A percentile compares a stretch with the other conserved stretches of the same genome.
Evolutionary conservation across 192 early-diverging fungal species (phyloP).

Genomic region (Podila minutissima): DNA sequence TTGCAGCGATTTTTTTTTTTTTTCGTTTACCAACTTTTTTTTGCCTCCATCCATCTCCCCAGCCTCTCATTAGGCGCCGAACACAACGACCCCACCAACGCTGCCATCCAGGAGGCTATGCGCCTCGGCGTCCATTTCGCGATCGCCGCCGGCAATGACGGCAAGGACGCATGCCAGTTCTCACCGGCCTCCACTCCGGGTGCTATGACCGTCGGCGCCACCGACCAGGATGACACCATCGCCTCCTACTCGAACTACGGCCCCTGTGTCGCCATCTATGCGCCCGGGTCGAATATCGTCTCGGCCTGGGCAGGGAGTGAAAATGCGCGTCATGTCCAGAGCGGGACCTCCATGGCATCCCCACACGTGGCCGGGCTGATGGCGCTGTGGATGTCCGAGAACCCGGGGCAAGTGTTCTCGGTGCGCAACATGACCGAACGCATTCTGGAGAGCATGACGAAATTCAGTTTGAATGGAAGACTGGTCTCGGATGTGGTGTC

Average conservation of each 20-base stretch:
- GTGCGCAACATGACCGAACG: slow-evolving; percentile 20
- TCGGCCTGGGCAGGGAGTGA: slow-evolving; percentile 69
- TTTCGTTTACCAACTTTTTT: not conserved
- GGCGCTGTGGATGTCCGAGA: slow-evolving; percentile 55
- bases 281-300: slow-evolving; percentile 60
- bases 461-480: slow-evolving; percentile 26
- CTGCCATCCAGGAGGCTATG: slow-evolving; percentile 60
- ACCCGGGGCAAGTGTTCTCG: slow-evolving; percentile 31
- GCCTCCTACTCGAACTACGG: slow-evolving; percentile 67
- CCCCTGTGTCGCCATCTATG: slow-evolving; percentile 64
- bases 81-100: slow-evolving; percentile 57
- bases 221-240: slow-evolving; percentile 65
- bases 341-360: slow-evolving; percentile 86
- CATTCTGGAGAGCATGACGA: slow-evolving; percentile 37
- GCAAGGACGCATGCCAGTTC: slow-evolving; percentile 63
- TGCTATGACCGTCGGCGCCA: slow-evolving; percentile 69
- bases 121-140: slow-evolving; percentile 59
- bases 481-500: slow-evolving; percentile 5
- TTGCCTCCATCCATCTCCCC: too few species aligned
- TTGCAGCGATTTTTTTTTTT: not conserved
- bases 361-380: slow-evolving; percentile 76
- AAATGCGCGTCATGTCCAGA: slow-evolving; percentile 65
- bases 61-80: slow-evolving; percentile 65
- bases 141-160: slow-evolving; percentile 69
- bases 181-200: slow-evolving; percentile 65